These are phyloP conservation scores for Penicillium salamii DNA, from an alignment of 495 filamentous ascomycete genomes.

Conservation along the genomic window DNA sequence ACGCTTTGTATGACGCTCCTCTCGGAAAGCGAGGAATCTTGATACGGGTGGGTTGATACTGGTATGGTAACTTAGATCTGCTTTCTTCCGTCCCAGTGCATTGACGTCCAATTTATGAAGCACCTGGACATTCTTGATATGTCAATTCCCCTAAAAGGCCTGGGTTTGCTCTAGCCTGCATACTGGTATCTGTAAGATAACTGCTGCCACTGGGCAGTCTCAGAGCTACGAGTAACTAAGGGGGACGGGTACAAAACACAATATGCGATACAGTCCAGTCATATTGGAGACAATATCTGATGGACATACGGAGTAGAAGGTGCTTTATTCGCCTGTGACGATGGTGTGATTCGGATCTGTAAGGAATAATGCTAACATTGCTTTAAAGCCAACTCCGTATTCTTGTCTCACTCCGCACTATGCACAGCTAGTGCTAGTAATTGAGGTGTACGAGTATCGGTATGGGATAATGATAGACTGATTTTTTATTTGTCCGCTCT, in stretches of 20 bases:
- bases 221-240: no score
- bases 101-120: not conserved
- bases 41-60: slow-evolving; percentile 8
- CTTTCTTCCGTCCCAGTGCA: no score
- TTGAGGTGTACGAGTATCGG: not conserved
- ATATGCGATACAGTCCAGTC: not conserved
- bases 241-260: not conserved
- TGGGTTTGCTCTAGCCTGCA: not conserved
- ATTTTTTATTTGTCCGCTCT: not conserved
- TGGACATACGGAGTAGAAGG: no score
- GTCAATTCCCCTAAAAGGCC: not conserved
- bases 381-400: not conserved
- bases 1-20: slow-evolving; percentile 21
- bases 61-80: not conserved
- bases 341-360: slow-evolving; percentile 7
- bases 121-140: not conserved
- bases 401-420: slow-evolving; percentile 1
- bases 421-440: not conserved
- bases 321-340: slow-evolving; percentile 4
- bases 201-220: no score
- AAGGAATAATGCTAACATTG: not conserved
- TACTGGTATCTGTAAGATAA: not conserved
- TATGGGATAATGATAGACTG: not conserved
- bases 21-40: slow-evolving; percentile 7
- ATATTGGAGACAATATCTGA: slow-evolving; percentile 2